Evolutionary conservation across 1,284 basidiomycete genomes (phyloP).

Genomic region (Ganoderma sinense): DNA sequence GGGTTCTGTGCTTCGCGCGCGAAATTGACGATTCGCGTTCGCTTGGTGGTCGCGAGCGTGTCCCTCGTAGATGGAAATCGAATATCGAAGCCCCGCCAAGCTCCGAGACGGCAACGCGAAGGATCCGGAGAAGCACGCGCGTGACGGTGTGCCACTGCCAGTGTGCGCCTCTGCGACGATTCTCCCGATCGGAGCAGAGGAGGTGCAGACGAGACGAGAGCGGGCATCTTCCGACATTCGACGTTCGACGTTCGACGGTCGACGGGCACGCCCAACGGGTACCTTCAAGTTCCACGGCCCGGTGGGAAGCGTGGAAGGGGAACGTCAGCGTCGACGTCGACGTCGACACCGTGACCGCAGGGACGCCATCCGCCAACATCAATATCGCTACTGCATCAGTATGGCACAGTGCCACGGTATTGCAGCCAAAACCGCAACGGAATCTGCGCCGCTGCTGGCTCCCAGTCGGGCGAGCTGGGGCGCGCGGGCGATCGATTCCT

Average conservation of each 20-base stretch:
- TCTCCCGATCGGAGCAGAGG: conserved; percentile 15
- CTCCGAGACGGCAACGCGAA: background rate
- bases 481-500: background rate
- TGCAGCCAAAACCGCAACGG: background rate
- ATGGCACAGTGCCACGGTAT: background rate
- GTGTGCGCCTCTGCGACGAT: background rate
- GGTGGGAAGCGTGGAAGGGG: conserved; percentile 7
- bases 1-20: background rate
- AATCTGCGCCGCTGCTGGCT: background rate
- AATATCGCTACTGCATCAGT: background rate
- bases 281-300: background rate
- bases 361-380: background rate
- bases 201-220: background rate
- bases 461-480: background rate
- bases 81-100: background rate
- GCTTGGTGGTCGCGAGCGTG: conserved; percentile 3
- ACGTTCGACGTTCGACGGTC: too few relatives aligned
- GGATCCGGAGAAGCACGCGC: background rate
- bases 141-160: background rate
- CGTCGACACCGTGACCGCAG: background rate
- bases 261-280: too few relatives aligned
- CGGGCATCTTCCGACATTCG: too few relatives aligned
- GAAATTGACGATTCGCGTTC: conserved; percentile 5
- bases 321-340: background rate
- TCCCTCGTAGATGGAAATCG: background rate